Percentiles rank a stretch among this genome's conserved stretches.
Evolutionary conservation across 2,329 filamentous ascomycete species (phyloP).

Genomic region (Xylaria sp.): DNA sequence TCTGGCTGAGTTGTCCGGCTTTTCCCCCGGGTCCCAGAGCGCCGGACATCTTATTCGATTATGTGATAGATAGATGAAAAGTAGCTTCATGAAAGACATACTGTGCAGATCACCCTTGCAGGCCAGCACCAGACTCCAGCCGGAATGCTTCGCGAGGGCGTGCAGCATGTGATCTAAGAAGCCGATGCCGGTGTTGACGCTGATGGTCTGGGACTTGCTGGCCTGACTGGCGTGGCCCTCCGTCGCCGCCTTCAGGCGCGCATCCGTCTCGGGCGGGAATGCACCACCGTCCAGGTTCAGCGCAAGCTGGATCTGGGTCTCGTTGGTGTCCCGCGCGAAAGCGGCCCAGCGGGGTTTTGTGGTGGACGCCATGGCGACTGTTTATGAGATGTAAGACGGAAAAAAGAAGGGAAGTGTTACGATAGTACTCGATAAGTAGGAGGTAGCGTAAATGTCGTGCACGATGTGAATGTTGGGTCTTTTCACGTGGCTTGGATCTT

Average conservation of each 20-base stretch:
- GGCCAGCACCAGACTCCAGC: slow-evolving; percentile 80
- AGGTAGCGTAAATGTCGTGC: not conserved
- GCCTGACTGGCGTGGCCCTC: slow-evolving; percentile 76
- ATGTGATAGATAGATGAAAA: not conserved
- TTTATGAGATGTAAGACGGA: not conserved
- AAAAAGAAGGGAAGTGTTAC: not conserved
- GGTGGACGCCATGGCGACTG: slow-evolving; percentile 25
- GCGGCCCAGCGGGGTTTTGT: slow-evolving; percentile 59
- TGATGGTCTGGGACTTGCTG: slow-evolving; percentile 79
- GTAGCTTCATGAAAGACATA: slow-evolving; percentile 40
- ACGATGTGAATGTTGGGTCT: not conserved
- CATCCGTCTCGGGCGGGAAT: slow-evolving; percentile 61
- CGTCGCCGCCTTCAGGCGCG: slow-evolving; percentile 45
- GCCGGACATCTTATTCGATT: not conserved
- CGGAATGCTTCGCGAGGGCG: slow-evolving; percentile 89
- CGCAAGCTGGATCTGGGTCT: slow-evolving; percentile 92
- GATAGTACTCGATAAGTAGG: not conserved
- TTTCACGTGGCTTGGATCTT: not conserved
- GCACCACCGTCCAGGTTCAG: slow-evolving; percentile 89
- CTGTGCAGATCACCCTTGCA: slow-evolving; percentile 90
- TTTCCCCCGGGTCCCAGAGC: not conserved
- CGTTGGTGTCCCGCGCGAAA: slow-evolving; percentile 87
- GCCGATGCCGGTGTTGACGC: slow-evolving; percentile 87
- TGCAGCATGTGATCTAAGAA: slow-evolving; percentile 99
- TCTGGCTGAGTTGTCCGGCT: too few relatives aligned